Evolutionary conservation across 2,329 filamentous ascomycete species (phyloP).

Genomic region (Aspergillus sp.): DNA sequence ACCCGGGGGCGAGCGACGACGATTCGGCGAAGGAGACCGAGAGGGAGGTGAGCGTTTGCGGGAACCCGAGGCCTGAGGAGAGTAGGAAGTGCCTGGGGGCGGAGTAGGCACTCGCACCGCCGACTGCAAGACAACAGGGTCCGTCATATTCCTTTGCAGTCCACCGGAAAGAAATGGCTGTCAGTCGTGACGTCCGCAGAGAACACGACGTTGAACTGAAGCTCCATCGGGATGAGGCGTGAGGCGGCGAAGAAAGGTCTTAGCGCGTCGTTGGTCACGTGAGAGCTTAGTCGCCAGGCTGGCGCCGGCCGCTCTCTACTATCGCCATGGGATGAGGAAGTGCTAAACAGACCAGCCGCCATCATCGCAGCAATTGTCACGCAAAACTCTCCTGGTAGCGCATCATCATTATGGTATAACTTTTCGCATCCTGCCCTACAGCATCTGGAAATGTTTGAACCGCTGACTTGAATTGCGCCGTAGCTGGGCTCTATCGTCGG

Average conservation of each 20-base stretch:
- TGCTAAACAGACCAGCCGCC: background rate
- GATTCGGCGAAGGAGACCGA: constrained; percentile 55
- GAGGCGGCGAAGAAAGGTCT: constrained; percentile 28
- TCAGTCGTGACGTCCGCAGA: constrained; percentile 15
- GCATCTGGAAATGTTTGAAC: background rate
- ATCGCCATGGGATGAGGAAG: constrained; percentile 2
- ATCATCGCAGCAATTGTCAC: background rate
- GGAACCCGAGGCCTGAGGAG: constrained; percentile 51
- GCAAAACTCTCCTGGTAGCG: background rate
- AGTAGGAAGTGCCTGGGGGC: constrained; percentile 51
- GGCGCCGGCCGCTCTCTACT: constrained; percentile 13
- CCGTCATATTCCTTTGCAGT: constrained; percentile 40
- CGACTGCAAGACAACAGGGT: constrained; percentile 53
- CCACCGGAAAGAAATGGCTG: constrained; percentile 10
- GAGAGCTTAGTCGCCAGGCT: constrained; percentile 22
- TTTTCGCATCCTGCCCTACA: background rate
- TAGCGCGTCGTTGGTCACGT: constrained; percentile 24
- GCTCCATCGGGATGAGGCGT: constrained; percentile 15
- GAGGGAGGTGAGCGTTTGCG: constrained; percentile 61
- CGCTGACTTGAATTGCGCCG: constrained; percentile 10
- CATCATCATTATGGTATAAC: constrained; percentile 32
- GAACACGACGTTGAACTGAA: constrained; percentile 12
- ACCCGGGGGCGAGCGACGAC: constrained; percentile 51
- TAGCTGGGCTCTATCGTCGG: constrained; percentile 89
- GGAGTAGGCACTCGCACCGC: constrained; percentile 63